Evolutionary conservation across 2,329 filamentous ascomycete genomes (phyloP), one percentile per base, ranked within the genome.

Genomic region (Venturia pyrina): DNA sequence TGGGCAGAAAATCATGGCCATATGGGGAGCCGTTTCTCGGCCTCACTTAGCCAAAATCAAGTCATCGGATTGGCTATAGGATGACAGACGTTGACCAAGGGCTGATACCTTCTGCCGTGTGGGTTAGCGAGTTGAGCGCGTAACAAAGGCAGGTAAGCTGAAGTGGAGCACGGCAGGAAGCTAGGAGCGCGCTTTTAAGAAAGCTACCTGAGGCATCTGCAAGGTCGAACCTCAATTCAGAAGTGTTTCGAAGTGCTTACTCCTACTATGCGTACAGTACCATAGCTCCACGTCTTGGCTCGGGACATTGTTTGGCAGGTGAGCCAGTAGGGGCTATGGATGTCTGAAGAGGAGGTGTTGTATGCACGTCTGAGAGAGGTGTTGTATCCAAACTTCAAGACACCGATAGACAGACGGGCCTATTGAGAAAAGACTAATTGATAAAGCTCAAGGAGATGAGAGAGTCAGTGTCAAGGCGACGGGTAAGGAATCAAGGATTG

Each of bases 1-100:
- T 34, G 53, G 53, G 53, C 53, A 37, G 32, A 34, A 59, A 37
- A 5, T 34, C 50, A 34, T 57, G 11, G 0, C 53, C 28, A 37
- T 59, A 34, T 59, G 32, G 53, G 53, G 32, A 37, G 53, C 53
- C 53, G 53, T 34, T 59, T 32, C 53, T 59, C 53, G 53, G 53
- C 28, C 28, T 59, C 53, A 15, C 19, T 19, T 11, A 17, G 32
- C 15, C 53, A 59, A 8, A n/a, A 37, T n/a, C 53, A 37, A 59
- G 5, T 37, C 28, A 8, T 11, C 10, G 15, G 53, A 37, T n/a
- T 59, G 53, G 53, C 50, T 34, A 17, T 56, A 24, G 34, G n/a
- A n/a, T 59, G 37, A n/a, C 28, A 8, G 48, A 15, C 19, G 7
- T 59, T 40, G 53, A 17, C 53, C 53, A 13, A 57, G 53, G 53